Base-by-base conservation (phyloP, 2,329 filamentous ascomycete species). In the Fusarium palustre region DNA sequence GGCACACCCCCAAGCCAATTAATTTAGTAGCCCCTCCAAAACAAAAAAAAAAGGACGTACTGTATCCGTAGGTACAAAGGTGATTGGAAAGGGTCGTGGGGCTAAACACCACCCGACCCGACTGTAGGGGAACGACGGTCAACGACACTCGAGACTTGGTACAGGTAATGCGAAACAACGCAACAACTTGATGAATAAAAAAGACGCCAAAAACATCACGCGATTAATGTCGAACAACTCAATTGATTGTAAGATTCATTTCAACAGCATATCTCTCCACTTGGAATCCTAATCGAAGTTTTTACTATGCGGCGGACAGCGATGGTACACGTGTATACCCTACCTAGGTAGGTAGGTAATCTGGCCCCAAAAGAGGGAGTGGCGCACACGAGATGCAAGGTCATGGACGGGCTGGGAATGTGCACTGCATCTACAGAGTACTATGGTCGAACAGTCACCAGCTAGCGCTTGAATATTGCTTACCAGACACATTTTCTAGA, bases 21-120 rank as follows among this genome's bases (percentile, higher is more conserved):
- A 55, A 69, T 39, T 68, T 39, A 39, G 36, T 22, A 24, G 66
- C 60, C 55, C 66, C 66, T 69, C 66, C 36, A n/a, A 22, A 58
- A 62, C 66, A 66, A 52, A 54, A 58, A 62, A 67, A 66, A 52
- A 54, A 12, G 13, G 62, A 66, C 52, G 30, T 38, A 49, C 46
- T 34, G 30, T n/a, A n/a, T n/a, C n/a, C n/a, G n/a, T 34, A 15
- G 31, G 36, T 30, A 39, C 36, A 48, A 47, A 55, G 31, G 43
- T 58, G 59, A 54, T 66, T 43, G 15, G 41, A 55, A 70, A 69
- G 57, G 53, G 67, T 56, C 68, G 70, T 73, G 70, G 70, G 68
- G 70, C 68, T 64, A 64, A 42, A 46, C 60, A 64, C 50, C 60
- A 64, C 50, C 39, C 53, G 33, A 64, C 60, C 60, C 58, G 49